A percentile compares a stretch with the other conserved stretches of the same genome.
Conservation (phyloP, 495 filamentous ascomycete genomes). For the Copromyces sp. region DNA sequence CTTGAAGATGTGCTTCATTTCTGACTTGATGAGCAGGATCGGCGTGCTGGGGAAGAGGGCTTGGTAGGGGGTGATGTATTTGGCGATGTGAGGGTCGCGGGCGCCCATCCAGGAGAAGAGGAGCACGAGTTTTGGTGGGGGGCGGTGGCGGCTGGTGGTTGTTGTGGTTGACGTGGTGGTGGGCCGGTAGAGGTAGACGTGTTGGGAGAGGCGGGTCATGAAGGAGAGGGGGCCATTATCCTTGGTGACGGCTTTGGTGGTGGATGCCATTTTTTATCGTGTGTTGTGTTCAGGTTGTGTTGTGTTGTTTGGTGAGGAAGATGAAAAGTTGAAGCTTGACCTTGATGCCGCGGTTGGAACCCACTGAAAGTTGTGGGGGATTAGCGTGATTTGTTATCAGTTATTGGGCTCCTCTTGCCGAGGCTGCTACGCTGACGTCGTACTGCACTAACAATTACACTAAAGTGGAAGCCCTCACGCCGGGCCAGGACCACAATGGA, state of each 20-base stretch:
- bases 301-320: neutral
- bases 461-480: too few relatives aligned
- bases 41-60: slow-evolving; percentile 26
- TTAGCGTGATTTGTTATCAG: neutral
- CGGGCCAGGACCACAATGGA: too few relatives aligned
- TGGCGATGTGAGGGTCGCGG: slow-evolving; percentile 33
- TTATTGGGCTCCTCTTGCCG: neutral
- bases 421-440: neutral
- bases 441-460: neutral
- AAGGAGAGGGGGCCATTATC: slow-evolving; percentile 14
- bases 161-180: neutral
- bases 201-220: slow-evolving; percentile 29
- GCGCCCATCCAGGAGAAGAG: slow-evolving; percentile 38
- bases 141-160: neutral
- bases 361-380: neutral
- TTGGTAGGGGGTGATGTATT: slow-evolving; percentile 33
- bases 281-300: neutral
- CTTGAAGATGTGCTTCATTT: slow-evolving; percentile 19
- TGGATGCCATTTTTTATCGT: slow-evolving; percentile 14
- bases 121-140: slow-evolving; percentile 31
- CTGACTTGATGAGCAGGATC: slow-evolving; percentile 32
- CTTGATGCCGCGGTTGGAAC: neutral
- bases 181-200: slow-evolving; percentile 29
- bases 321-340: neutral
- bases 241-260: slow-evolving; percentile 1